These are phyloP conservation scores for Candida berthetii DNA, from an alignment of 805 yeast genomes.

Conservation along the genomic window DNA sequence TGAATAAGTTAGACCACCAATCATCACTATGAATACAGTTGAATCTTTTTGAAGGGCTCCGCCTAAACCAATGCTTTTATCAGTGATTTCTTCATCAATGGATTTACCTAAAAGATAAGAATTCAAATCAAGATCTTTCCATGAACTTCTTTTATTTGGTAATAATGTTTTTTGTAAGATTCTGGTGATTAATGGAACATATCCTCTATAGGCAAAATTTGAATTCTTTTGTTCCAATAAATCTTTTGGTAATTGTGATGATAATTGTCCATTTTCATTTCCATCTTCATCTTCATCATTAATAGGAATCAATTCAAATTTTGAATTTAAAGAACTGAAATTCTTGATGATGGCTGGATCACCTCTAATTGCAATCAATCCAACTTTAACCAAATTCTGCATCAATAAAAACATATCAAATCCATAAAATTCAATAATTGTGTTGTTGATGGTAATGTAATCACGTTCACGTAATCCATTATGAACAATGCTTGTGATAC, in stretches of 20 bases:
- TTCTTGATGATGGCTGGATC: slow-evolving; percentile 29
- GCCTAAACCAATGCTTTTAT: slow-evolving; percentile 10
- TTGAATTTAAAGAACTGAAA: slow-evolving; percentile 25
- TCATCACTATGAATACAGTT: slow-evolving; percentile 41
- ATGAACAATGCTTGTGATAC: slow-evolving; percentile 55
- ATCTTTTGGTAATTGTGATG: background rate
- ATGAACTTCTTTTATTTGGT: slow-evolving; percentile 20
- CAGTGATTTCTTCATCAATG: slow-evolving; percentile 21
- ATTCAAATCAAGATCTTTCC: slow-evolving; percentile 33
- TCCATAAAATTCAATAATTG: slow-evolving; percentile 62
- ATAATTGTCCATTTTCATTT: background rate
- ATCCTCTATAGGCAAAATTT: slow-evolving; percentile 72
- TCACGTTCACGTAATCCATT: slow-evolving; percentile 69
- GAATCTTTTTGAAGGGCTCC: slow-evolving; percentile 13
- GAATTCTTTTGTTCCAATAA: slow-evolving; percentile 36
- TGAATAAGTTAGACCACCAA: slow-evolving; percentile 86
- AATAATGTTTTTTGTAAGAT: slow-evolving; percentile 63
- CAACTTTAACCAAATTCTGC: slow-evolving; percentile 40
- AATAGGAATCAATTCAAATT: slow-evolving; percentile 44
- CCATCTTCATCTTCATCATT: slow-evolving; percentile 6
- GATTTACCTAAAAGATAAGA: slow-evolving; percentile 27
- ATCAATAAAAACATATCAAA: slow-evolving; percentile 40
- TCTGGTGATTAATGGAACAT: slow-evolving; percentile 69
- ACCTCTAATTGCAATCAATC: slow-evolving; percentile 28
- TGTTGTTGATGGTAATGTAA: slow-evolving; percentile 44